phyloP scores from a whole-genome alignment of 2,329 filamentous ascomycete species.

The Clathrospora elynae region DNA sequence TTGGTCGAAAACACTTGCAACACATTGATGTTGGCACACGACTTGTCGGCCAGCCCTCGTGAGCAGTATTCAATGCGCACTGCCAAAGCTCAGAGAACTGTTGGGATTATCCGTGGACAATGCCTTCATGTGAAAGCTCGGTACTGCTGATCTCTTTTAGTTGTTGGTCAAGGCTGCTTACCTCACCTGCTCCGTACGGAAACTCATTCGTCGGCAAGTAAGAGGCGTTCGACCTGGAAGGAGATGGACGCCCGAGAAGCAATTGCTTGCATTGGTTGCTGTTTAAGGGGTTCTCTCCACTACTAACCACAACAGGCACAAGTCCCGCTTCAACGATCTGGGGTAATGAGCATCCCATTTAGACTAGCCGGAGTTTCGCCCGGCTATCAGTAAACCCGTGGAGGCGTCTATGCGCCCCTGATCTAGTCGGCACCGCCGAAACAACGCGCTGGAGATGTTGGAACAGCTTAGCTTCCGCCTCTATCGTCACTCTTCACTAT shows the following conservation, averaged over 20 bases:
- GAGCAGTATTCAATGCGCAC: too few species aligned
- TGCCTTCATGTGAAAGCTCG: slow-evolving; percentile 29
- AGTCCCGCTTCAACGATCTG: slow-evolving; percentile 8
- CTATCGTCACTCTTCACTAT: slow-evolving; percentile 18
- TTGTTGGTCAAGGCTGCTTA: slow-evolving; percentile 20
- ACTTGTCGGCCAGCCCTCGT: too few species aligned
- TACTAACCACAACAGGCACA: slow-evolving; percentile 9
- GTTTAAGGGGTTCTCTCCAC: slow-evolving; percentile 13
- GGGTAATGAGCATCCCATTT: slow-evolving; percentile 12
- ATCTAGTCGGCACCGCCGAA: slow-evolving; percentile 12
- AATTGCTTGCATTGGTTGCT: slow-evolving; percentile 22
- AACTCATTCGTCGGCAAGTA: slow-evolving; percentile 16
- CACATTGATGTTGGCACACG: too few species aligned
- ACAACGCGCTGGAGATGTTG: slow-evolving; percentile 11
- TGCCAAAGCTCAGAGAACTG: too few species aligned
- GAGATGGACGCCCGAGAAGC: slow-evolving; percentile 19
- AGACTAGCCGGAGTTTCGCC: not conserved
- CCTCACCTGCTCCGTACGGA: slow-evolving; percentile 22
- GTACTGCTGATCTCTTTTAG: slow-evolving; percentile 15
- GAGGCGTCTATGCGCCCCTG: too few species aligned
- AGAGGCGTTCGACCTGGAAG: slow-evolving; percentile 20
- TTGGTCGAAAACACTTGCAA: too few species aligned
- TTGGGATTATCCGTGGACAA: not conserved
- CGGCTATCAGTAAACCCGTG: not conserved
- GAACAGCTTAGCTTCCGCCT: slow-evolving; percentile 10